phyloP scores from a whole-genome alignment of 805 yeast species.

The Wickerhamiella kazuoi region DNA sequence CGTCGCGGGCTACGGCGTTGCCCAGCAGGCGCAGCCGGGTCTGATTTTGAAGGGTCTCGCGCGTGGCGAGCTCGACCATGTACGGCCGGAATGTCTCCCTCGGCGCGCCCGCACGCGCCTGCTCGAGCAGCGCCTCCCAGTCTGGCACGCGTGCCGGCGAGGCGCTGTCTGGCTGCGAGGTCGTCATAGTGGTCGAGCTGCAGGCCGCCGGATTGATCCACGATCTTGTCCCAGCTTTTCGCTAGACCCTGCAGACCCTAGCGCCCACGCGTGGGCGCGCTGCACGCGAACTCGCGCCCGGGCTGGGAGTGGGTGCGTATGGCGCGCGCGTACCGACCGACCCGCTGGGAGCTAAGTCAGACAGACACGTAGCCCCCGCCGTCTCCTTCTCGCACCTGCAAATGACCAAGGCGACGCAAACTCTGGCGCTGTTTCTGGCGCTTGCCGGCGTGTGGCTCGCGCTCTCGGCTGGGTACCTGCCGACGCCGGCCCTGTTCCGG shows the following conservation, averaged over 20 bases:
- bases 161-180: no score
- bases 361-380: no score
- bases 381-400: no score
- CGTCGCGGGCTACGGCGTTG: slow-evolving; percentile 4
- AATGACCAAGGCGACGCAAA: slow-evolving; percentile 59
- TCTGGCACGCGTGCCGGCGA: background rate
- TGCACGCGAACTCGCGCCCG: no score
- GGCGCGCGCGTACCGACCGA: no score
- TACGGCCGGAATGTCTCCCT: slow-evolving; percentile 1
- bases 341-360: no score
- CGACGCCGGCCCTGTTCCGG: slow-evolving; percentile 31
- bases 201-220: no score
- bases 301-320: no score
- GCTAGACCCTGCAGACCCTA: no score
- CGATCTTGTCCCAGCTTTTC: no score
- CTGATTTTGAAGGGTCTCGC: slow-evolving; percentile 1
- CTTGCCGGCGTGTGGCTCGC: slow-evolving; percentile 37
- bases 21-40: slow-evolving; percentile 4
- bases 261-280: no score
- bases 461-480: slow-evolving; percentile 34
- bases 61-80: slow-evolving; percentile 1
- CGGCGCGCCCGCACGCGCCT: slow-evolving; percentile 1
- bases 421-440: slow-evolving; percentile 30
- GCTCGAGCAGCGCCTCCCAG: slow-evolving; percentile 4
- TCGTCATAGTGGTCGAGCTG: no score